Evolutionary conservation across 2,329 filamentous ascomycete genomes (phyloP), one percentile per base, ranked within the genome.

Genomic region (Ceratocystis huliohia): DNA sequence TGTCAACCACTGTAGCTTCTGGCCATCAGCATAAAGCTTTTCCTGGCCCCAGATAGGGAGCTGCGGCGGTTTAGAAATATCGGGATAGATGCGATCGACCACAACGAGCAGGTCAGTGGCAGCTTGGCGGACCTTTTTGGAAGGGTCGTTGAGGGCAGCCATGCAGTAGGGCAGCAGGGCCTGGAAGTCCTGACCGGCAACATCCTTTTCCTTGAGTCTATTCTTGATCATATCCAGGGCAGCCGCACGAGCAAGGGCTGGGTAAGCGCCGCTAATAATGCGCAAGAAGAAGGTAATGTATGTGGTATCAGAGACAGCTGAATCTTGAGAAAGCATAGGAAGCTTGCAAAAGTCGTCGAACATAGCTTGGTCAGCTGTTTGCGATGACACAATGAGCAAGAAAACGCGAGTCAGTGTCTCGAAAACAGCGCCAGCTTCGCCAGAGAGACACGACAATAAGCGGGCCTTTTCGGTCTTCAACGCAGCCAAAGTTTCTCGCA

Each of bases 121-220:
- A 63, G 89, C 85, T 69, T 86, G 84, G 57, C 92, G 87, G 53
- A 96, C 87, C 69, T 85, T 84, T 69, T 87, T 85, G 1, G 89
- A 89, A 4, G 85, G 77, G 73, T 97, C 93, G 28, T 84, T 80
- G 20, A 97, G 81, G 25, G 88, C 88, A 46, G 82, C 79, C 59
- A 96, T 77, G 41, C 87, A 79, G 75, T 96, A 96, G 1, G 93
- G 93, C n/a, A 96, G 73, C 20, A 96, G 74, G 10, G 84, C 83
- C 73, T 97, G 93, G 62, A 92, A 80, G 73, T 96, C 88, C 6
- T 82, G 72, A 22, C 78, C 77, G 25, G 73, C 74, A 65, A 77
- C 78, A 67, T 81, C 79, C 15, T 76, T 75, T 8, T 76, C 74
- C 65, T 83, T 82, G 20, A 91, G 74, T 30, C 80, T 78, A 37